Percentiles rank a stretch among this genome's conserved stretches.
Evolutionary conservation across 352 stramenopile genomes (phyloP).

Genomic region (Aphanomyces astaci): DNA sequence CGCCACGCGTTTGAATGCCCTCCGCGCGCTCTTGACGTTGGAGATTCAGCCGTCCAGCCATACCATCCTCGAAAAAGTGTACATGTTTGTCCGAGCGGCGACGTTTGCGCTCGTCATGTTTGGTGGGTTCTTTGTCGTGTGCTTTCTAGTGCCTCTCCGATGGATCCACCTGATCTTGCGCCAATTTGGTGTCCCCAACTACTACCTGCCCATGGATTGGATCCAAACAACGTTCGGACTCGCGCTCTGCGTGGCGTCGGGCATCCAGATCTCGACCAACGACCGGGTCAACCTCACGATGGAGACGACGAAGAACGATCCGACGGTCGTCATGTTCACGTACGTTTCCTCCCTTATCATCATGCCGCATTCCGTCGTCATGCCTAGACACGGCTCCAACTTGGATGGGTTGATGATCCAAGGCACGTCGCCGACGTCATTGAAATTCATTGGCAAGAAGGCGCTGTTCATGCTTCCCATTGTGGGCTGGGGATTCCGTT

Average conservation of each 20-base stretch:
- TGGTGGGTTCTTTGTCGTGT: slow-evolving; percentile 62
- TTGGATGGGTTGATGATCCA: slow-evolving; percentile 81
- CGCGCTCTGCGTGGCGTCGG: slow-evolving; percentile 39
- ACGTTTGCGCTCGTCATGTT: slow-evolving; percentile 64
- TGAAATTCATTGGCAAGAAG: slow-evolving; percentile 84
- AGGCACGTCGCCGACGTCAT: slow-evolving; percentile 46
- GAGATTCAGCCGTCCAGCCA: slow-evolving; percentile 40
- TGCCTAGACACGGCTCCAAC: slow-evolving; percentile 76
- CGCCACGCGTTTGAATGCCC: slow-evolving; percentile 46
- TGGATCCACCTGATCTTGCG: slow-evolving; percentile 44
- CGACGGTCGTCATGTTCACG: slow-evolving; percentile 79
- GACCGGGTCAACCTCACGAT: slow-evolving; percentile 39
- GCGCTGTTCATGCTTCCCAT: slow-evolving; percentile 74
- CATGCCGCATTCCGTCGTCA: too few relatives aligned
- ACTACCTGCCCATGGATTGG: slow-evolving; percentile 72
- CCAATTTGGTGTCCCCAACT: slow-evolving; percentile 56
- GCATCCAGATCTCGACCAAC: slow-evolving; percentile 41
- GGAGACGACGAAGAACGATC: slow-evolving; percentile 42
- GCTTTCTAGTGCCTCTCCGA: slow-evolving; percentile 57
- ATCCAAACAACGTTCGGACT: slow-evolving; percentile 21
- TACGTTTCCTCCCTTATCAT: slow-evolving; percentile 24
- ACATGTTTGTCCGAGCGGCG: slow-evolving; percentile 56
- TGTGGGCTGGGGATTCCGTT: slow-evolving; percentile 61
- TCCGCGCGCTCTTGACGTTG: slow-evolving; percentile 56
- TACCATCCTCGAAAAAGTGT: slow-evolving; percentile 44